Evolutionary conservation across 192 early-diverging fungal species (phyloP).

Genomic region (Coemansia sp.): DNA sequence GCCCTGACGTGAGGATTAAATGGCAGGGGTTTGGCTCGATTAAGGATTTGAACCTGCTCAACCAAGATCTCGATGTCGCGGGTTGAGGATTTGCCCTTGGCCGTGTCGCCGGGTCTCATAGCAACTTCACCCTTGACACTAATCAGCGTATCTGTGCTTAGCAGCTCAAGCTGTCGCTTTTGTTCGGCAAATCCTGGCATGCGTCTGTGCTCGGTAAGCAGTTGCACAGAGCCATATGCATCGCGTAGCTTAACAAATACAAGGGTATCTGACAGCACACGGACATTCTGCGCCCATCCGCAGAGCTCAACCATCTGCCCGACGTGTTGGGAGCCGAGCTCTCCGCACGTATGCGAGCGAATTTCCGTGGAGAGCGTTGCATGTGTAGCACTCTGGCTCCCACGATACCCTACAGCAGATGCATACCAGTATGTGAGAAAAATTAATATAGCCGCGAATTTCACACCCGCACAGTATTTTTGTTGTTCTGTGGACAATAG

Average conservation of each 20-base stretch:
- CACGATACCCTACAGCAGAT: not conserved
- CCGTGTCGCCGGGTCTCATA: conserved; percentile 56
- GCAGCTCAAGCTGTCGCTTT: conserved; percentile 22
- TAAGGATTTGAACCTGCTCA: conserved; percentile 61
- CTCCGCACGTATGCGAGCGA: conserved; percentile 79
- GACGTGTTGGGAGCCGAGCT: conserved; percentile 59
- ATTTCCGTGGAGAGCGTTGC: conserved; percentile 30
- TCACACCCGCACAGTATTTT: too few relatives aligned
- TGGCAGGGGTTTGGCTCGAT: conserved; percentile 55
- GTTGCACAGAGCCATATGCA: conserved; percentile 69
- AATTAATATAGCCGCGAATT: not conserved
- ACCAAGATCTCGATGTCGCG: conserved; percentile 75
- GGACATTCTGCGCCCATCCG: conserved; percentile 70
- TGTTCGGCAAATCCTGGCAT: conserved; percentile 51
- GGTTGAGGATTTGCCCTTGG: conserved; percentile 29
- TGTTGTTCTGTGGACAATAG: not conserved
- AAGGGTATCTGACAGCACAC: conserved; percentile 68
- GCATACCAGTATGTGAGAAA: not conserved
- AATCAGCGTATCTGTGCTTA: conserved; percentile 73
- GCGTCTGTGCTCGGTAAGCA: conserved; percentile 50
- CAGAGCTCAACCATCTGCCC: conserved; percentile 67
- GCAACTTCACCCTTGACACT: conserved; percentile 65
- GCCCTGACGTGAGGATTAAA: conserved; percentile 34
- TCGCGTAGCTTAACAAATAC: conserved; percentile 81
- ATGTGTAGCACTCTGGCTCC: not conserved